These are phyloP conservation scores for Amborella trichopoda DNA, from an alignment of 164 flowering plant species.

Conservation along the genomic window DNA sequence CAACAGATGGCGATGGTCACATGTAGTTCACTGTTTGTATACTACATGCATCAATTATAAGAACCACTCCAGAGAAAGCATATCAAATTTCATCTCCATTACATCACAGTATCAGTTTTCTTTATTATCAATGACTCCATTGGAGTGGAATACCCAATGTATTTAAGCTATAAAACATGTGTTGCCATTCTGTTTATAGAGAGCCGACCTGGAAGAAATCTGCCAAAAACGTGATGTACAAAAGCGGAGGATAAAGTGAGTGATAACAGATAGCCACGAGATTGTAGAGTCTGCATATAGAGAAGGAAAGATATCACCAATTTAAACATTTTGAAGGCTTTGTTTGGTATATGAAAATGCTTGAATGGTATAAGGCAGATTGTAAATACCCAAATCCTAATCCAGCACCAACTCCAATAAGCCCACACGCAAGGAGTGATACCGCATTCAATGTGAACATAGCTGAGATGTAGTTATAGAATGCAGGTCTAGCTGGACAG, in stretches of 20 bases:
- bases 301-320: neutral
- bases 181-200: too few relatives aligned
- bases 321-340: neutral
- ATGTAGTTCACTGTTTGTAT: too few relatives aligned
- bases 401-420: slow-evolving; percentile 38
- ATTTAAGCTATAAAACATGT: too few relatives aligned
- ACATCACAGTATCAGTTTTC: too few relatives aligned
- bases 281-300: slow-evolving; percentile 53
- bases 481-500: slow-evolving; percentile 71
- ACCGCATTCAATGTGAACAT: slow-evolving; percentile 50
- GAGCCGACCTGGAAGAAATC: slow-evolving; percentile 96
- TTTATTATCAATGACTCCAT: too few relatives aligned
- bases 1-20: too few relatives aligned
- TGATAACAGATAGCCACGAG: slow-evolving; percentile 55
- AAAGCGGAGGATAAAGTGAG: slow-evolving; percentile 70
- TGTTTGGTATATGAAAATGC: too few relatives aligned
- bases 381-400: slow-evolving; percentile 76
- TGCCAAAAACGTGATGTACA: slow-evolving; percentile 63
- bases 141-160: too few relatives aligned
- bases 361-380: too few relatives aligned
- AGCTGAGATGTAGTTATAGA: slow-evolving; percentile 48
- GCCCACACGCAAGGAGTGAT: slow-evolving; percentile 41
- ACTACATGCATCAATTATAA: too few relatives aligned
- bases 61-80: too few relatives aligned
- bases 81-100: too few relatives aligned